phyloP scores from a whole-genome alignment of 164 flowering plant genomes.

The Santalum album region DNA sequence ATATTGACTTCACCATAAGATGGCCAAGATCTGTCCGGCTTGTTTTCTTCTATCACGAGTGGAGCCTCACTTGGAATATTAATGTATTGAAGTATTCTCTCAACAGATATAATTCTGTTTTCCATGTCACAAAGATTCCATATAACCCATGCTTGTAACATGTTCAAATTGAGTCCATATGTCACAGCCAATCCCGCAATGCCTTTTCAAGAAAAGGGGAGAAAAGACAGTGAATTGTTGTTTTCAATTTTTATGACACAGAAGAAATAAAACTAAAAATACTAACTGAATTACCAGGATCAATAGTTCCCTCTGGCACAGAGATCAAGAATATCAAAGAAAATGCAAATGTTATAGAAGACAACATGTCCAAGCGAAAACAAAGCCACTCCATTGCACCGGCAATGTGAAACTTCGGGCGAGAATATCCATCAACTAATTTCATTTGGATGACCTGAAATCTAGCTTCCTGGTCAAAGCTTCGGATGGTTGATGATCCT shows the following conservation, averaged over 20 bases:
- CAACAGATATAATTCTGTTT: constrained; percentile 41
- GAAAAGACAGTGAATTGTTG: not conserved
- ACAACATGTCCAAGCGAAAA: constrained; percentile 60
- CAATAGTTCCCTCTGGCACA: constrained; percentile 47
- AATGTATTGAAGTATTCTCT: constrained; percentile 1
- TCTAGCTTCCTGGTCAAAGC: constrained; percentile 58
- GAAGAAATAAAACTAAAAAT: not conserved
- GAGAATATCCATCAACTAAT: constrained; percentile 41
- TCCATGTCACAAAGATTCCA: constrained; percentile 39
- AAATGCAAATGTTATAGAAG: constrained; percentile 45
- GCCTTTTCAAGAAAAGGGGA: constrained; percentile 13
- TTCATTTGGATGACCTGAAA: constrained; percentile 41
- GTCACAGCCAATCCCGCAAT: constrained; percentile 47
- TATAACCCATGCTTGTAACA: constrained; percentile 21
- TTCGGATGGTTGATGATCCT: constrained; percentile 68
- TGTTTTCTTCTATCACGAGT: constrained; percentile 16
- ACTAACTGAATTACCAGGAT: constrained; percentile 28
- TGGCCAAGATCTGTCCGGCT: constrained; percentile 9
- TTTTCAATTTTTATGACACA: not conserved
- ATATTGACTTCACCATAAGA: constrained; percentile 15
- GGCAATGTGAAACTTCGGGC: constrained; percentile 54
- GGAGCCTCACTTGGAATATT: constrained; percentile 19
- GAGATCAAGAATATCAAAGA: constrained; percentile 49
- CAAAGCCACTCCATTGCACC: constrained; percentile 77
- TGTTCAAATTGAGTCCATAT: constrained; percentile 40